Evolutionary conservation across 2,329 filamentous ascomycete species (phyloP).

Genomic region (Trichoderma arundinaceum): DNA sequence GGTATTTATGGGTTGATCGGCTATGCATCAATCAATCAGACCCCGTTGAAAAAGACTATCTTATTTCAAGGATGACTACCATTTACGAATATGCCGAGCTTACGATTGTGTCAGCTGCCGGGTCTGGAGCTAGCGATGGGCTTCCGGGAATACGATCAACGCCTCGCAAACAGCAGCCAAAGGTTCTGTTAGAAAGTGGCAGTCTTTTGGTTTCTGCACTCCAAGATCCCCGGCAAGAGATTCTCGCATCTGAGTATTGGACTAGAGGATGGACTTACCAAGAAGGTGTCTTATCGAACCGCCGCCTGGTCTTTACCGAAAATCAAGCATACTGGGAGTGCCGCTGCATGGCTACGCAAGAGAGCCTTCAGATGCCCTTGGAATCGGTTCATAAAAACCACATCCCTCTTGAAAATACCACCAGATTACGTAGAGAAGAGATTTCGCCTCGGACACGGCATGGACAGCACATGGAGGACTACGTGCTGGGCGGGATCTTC

Average conservation of each 20-base stretch:
- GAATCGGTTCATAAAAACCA: constrained; percentile 9
- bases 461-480: constrained; percentile 24
- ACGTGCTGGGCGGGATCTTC: constrained; percentile 23
- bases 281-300: constrained; percentile 31
- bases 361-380: constrained; percentile 21
- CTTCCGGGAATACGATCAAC: constrained; percentile 7
- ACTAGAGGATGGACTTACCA: constrained; percentile 34
- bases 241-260: constrained; percentile 29
- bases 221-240: constrained; percentile 24
- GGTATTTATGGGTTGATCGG: constrained; percentile 54
- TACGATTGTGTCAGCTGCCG: constrained; percentile 23
- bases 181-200: not conserved
- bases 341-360: constrained; percentile 25
- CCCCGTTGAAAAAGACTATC: constrained; percentile 38
- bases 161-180: constrained; percentile 10
- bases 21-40: constrained; percentile 55
- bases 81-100: constrained; percentile 28
- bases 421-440: not conserved
- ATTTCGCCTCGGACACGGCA: not conserved
- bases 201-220: constrained; percentile 16
- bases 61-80: constrained; percentile 26
- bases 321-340: constrained; percentile 38
- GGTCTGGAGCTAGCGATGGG: constrained; percentile 23
- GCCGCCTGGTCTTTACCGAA: constrained; percentile 37
- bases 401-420: too few species aligned